Evolutionary conservation across 768 basidiomycete genomes (phyloP), one percentile per base, ranked within the genome.

Genomic region (Mycena crocata): DNA sequence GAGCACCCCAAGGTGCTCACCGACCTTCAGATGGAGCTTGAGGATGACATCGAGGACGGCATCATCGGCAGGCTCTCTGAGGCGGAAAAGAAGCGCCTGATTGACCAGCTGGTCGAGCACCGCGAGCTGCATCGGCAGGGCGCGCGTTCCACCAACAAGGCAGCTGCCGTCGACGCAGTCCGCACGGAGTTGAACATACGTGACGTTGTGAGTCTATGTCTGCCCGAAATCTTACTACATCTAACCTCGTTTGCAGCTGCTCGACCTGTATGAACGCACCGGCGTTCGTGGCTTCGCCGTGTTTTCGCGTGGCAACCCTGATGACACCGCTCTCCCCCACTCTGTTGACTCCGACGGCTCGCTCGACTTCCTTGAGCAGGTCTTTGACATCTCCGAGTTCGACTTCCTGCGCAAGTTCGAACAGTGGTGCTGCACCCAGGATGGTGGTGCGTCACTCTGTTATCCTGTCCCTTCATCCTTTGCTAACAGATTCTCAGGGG

Each of bases 91-190:
- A 40, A 30, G 15, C 39, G 55, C 17, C 14, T 57, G 1, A 31
- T 57, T 3, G 31, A 26, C 28, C 55, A 57, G 55, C 55, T 57
- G 17, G 8, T 40, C 2, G 55, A 5, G 7, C 9, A 21, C 7
- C 55, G 55, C 28, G 40, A 44, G 19, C 28, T 24, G 1, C n/a
- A n/a, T 19, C 5, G 10, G 4, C 55, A n/a, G 4, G 55, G 55
- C 2, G 55, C 40, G 5, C 55, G 55, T 21, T 39, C 55, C 10
- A 57, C 55, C 3, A 31, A 57, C 55, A 57, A 57, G 55, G 39
- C 55, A 3, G 55, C 42, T 12, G 26, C 40, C 10, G 31, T 31
- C 15, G 40, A 57, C n/a, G 40, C 13, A 5, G 5, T 44, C 2
- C 10, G 3, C 17, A 44, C 55, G 2, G 37, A 15, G 2, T n/a